Percentiles rank a stretch among this genome's conserved stretches.
Conservation (phyloP, 495 filamentous ascomycete species). For the Talaromyces wortmannii region DNA sequence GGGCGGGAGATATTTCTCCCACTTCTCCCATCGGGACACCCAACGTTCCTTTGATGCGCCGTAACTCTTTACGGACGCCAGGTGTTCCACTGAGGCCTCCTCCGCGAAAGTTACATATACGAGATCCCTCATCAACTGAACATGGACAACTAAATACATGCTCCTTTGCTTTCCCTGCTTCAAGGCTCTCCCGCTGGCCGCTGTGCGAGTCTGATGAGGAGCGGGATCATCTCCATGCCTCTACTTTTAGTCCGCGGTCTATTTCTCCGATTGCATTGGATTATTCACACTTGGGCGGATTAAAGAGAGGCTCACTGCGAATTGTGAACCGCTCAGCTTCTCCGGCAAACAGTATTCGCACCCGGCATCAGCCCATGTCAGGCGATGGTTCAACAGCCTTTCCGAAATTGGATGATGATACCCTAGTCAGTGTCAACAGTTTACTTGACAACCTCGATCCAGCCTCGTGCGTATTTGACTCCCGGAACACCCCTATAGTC, state of each 20-base stretch:
- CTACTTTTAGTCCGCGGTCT: constrained; percentile 14
- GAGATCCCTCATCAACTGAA: constrained; percentile 18
- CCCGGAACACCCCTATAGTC: no score
- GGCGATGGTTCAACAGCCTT: neutral
- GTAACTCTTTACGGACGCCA: constrained; percentile 42
- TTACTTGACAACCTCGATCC: neutral
- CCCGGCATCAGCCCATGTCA: neutral
- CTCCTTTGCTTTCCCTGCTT: constrained; percentile 6
- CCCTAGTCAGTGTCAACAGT: neutral
- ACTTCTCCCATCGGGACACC: constrained; percentile 12
- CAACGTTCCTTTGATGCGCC: constrained; percentile 32
- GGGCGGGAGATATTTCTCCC: constrained; percentile 13
- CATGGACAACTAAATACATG: constrained; percentile 11
- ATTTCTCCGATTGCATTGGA: constrained; percentile 34
- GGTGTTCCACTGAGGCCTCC: constrained; percentile 41
- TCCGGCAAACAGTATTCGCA: constrained; percentile 32
- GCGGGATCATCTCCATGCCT: neutral
- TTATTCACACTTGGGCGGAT: constrained; percentile 42
- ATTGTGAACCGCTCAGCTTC: constrained; percentile 42
- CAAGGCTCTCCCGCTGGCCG: constrained; percentile 11
- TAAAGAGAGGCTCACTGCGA: constrained; percentile 41
- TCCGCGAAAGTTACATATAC: constrained; percentile 13
- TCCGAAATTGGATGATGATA: neutral
- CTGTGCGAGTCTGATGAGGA: constrained; percentile 7
- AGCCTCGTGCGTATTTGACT: no score